Evolutionary conservation across 495 filamentous ascomycete genomes (phyloP), one percentile per base, ranked within the genome.

Genomic region (Physcia stellaris): DNA sequence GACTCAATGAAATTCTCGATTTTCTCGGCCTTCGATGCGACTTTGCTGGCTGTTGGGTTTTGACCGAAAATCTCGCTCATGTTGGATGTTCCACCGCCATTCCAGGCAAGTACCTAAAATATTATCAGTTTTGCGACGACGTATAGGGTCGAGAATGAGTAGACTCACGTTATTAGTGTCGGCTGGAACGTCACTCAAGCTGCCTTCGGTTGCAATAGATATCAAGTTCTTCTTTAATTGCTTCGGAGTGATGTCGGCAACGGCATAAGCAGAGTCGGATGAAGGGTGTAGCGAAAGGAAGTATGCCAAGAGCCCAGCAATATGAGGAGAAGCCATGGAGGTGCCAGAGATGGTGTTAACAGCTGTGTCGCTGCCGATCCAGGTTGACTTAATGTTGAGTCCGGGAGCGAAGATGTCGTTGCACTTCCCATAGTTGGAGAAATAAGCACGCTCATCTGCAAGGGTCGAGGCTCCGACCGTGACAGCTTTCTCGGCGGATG

Each of bases 381-480:
- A 99, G 61, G 90, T 94, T 22, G 92, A 96, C 40, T 80, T 70
- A 48, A 99, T 96, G 77, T 86, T 94, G 34, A 96, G 70, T 51
- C 92, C 92, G 37, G 92, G 92, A 40, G 86, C 92, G 57, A 99
- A 99, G 69, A 99, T 95, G 60, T 96, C 86, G 56, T 88, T 94
- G 73, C 92, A 99, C 73, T 86, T 88, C 59, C 92, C 92, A 63
- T 78, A 96, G 79, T 99, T 99, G 75, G 92, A 96, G 79, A 99
- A 99, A 75, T 96, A 99, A 46, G 92, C 92, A 62, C 92, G 88
- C 71, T 86, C 83, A 60, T 99, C 92, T 48, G 71, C 71, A 23
- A 99, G 71, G 42, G 83, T 93, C 15, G 86, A 93, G 45, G 92
- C 92, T 57, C 87, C 92, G 42, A 99, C 92, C 34, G 92, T 99